phyloP scores from a whole-genome alignment of 2,329 filamentous ascomycete species.

The Diplodia seriata region DNA sequence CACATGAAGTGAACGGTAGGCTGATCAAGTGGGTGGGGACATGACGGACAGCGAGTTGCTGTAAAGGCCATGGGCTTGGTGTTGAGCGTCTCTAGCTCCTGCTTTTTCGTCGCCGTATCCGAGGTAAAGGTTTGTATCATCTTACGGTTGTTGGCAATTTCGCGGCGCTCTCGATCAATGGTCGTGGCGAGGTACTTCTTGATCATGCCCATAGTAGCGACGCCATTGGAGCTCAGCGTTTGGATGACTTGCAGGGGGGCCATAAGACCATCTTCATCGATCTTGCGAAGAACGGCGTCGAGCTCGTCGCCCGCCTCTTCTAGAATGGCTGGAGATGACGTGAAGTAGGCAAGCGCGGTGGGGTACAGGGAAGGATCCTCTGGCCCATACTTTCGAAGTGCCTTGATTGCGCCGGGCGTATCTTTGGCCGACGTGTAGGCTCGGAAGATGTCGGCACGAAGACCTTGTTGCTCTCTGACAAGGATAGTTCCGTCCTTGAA shows the following conservation, averaged over 20 bases:
- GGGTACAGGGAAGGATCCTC: conserved; percentile 92
- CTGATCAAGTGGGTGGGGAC: conserved; percentile 78
- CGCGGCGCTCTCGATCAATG: conserved; percentile 84
- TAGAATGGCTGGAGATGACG: conserved; percentile 79
- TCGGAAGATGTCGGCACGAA: conserved; percentile 94
- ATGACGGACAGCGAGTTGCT: conserved; percentile 84
- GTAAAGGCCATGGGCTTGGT: conserved; percentile 88
- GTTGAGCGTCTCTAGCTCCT: conserved; percentile 78
- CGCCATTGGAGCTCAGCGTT: conserved; percentile 77
- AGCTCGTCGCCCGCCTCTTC: conserved; percentile 88
- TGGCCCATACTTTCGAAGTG: conserved; percentile 87
- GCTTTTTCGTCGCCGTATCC: conserved; percentile 80
- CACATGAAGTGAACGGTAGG: conserved; percentile 96
- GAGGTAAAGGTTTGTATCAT: conserved; percentile 82
- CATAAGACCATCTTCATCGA: conserved; percentile 90
- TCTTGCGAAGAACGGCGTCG: conserved; percentile 78
- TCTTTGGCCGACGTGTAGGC: conserved; percentile 94
- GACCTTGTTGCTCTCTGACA: conserved; percentile 89
- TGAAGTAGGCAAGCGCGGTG: conserved; percentile 90
- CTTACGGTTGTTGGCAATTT: conserved; percentile 82
- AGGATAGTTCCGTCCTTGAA: conserved; percentile 91
- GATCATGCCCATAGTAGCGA: conserved; percentile 97
- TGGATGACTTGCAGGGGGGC: conserved; percentile 96
- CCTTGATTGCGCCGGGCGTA: conserved; percentile 86
- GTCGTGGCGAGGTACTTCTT: conserved; percentile 90